Base-by-base conservation (phyloP, 768 basidiomycete species). In the Kwoniella dendrophila region DNA sequence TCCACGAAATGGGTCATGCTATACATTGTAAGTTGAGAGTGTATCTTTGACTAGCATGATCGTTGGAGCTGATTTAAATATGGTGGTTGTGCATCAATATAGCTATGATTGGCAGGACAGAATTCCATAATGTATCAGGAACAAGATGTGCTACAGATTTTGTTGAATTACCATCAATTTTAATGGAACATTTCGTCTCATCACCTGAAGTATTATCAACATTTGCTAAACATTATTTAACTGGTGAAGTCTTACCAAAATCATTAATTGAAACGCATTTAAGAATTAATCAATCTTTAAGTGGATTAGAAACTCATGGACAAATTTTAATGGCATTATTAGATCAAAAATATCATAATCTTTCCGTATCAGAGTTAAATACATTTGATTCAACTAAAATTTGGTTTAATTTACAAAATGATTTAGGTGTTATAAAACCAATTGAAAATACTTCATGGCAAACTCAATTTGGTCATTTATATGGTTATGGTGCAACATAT, bases 1-100 rank as follows among this genome's bases (percentile, higher is more conserved):
- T 93, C 81, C 96, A 99, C 71, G 96, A 99, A 81, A 96, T 98
- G 92, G 96, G 96, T 0, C 96, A 99, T 80, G 96, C 96, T 11
- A 92, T 99, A 86, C 96, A 99, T 77, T 99, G 96, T 97, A 73
- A 83, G 92, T 83, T 16, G n/a, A 12, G 41, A n/a, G 20, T 27
- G 34, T 8, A 8, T 36, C 34, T 16, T 36, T 7, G 16, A 36
- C 16, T 8, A 16, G 34, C 34, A 36, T 36, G 16, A 7, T 8
- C 8, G 8, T 36, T 36, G 7, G 8, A 36, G 34, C 34, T 7
- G 16, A 8, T 8, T 36, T 7, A 36, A 8, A 8, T 7, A 8
- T 36, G 34, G 34, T 36, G 34, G 3, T 22, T 40, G 33, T 16
- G 4, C 20, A 10, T 48, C 29, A 32, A 45, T 56, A 33, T 45